Conservation (phyloP, 2,329 filamentous ascomycete genomes). For the Clonostachys rhizophaga region DNA sequence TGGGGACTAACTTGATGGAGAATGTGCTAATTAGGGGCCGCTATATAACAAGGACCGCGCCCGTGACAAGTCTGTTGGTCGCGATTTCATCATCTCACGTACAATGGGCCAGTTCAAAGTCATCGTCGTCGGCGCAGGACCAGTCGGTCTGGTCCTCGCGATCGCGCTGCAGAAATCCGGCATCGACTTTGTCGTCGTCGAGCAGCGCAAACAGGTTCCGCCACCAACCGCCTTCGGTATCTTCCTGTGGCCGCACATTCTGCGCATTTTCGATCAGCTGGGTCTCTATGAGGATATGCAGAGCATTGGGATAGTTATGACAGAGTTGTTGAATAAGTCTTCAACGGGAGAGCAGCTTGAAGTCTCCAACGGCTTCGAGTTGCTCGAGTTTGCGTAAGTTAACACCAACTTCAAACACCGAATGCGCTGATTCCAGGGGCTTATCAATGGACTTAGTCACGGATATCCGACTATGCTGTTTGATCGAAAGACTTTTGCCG, state of each 20-base stretch:
- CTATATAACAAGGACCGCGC: too few species aligned
- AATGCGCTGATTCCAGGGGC: not conserved
- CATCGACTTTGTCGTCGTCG: conserved; percentile 26
- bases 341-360: not conserved
- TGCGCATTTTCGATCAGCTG: conserved; percentile 22
- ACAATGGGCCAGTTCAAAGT: conserved; percentile 11
- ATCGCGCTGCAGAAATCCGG: conserved; percentile 13
- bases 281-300: conserved; percentile 9
- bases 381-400: not conserved
- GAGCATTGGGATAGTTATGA: not conserved
- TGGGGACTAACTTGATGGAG: too few species aligned
- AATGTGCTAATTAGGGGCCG: too few species aligned
- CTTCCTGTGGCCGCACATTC: conserved; percentile 13
- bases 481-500: not conserved
- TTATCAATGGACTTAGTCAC: not conserved
- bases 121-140: conserved; percentile 17
- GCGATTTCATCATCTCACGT: too few species aligned
- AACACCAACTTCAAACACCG: not conserved
- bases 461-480: not conserved
- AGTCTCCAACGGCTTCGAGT: not conserved
- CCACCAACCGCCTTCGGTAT: conserved; percentile 18
- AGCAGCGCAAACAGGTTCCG: conserved; percentile 14
- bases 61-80: too few species aligned
- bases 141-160: conserved; percentile 13
- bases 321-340: not conserved